A percentile compares a stretch with the other conserved stretches of the same genome.
These are phyloP conservation scores for Candida odintsovae DNA, from an alignment of 805 yeast genomes.

Conservation along the genomic window DNA sequence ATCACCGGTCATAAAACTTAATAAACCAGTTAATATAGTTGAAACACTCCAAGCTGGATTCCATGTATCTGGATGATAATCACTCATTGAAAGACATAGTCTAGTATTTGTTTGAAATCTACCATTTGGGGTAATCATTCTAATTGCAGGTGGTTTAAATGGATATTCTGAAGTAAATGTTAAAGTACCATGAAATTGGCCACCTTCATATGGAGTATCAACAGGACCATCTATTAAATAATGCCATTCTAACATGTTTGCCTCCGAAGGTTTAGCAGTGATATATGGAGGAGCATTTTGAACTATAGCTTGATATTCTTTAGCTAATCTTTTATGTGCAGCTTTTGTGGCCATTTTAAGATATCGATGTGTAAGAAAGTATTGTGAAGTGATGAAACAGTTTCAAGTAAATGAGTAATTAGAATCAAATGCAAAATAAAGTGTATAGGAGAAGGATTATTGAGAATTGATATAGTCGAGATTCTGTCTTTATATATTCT, in stretches of 20 bases:
- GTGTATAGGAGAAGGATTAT: too few species aligned
- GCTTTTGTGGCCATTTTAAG: conserved; percentile 36
- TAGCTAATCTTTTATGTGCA: conserved; percentile 49
- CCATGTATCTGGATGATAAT: conserved; percentile 93
- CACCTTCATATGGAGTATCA: conserved; percentile 77
- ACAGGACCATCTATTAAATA: conserved; percentile 91
- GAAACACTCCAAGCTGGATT: conserved; percentile 95
- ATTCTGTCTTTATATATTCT: too few species aligned
- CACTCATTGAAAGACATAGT: conserved; percentile 87
- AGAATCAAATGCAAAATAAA: too few species aligned
- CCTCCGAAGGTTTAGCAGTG: conserved; percentile 79
- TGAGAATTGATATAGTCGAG: too few species aligned
- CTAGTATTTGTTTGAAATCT: conserved; percentile 77
- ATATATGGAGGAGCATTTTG: conserved; percentile 83
- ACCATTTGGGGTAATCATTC: conserved; percentile 88
- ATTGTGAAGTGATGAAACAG: too few species aligned
- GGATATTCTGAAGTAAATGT: conserved; percentile 84
- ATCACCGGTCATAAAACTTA: conserved; percentile 88
- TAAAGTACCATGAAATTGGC: conserved; percentile 87
- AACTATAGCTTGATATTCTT: conserved; percentile 74
- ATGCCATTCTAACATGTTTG: conserved; percentile 90
- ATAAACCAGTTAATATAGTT: conserved; percentile 78
- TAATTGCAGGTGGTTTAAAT: conserved; percentile 84
- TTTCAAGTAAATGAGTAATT: too few species aligned
- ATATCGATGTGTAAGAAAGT: too few species aligned